phyloP scores from a whole-genome alignment of 331 rosid species.

The Phaseolus coccineus region DNA sequence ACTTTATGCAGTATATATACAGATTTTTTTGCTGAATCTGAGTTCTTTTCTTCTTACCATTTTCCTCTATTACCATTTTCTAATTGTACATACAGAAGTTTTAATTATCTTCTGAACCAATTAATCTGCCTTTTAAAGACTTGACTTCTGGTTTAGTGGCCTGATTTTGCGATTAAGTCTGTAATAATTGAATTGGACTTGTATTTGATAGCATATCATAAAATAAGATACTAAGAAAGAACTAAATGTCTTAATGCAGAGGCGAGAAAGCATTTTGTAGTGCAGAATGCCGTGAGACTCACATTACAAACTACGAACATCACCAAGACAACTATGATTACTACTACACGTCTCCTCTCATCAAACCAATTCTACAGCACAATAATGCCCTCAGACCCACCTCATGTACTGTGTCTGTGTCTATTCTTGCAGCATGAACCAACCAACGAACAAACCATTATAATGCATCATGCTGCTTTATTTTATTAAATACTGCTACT shows the following conservation, averaged over 20 bases:
- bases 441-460: background rate
- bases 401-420: background rate
- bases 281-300: slow-evolving; percentile 6
- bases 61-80: background rate
- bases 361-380: background rate
- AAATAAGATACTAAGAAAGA: background rate
- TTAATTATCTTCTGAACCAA: background rate
- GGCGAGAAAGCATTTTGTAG: slow-evolving; percentile 14
- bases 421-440: slow-evolving; percentile 17
- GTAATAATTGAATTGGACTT: background rate
- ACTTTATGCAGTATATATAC: background rate
- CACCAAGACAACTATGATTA: background rate
- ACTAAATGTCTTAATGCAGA: background rate
- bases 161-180: background rate
- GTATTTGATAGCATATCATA: background rate
- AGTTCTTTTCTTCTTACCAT: background rate
- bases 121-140: background rate
- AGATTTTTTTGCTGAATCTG: background rate
- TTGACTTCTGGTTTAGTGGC: background rate
- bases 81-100: background rate
- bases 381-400: background rate
- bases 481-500: no score
- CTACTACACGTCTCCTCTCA: no score
- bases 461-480: no score
- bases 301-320: background rate